Base-by-base conservation (phyloP, 108 stramenopile genomes). In the Epithemia pelagica region DNA sequence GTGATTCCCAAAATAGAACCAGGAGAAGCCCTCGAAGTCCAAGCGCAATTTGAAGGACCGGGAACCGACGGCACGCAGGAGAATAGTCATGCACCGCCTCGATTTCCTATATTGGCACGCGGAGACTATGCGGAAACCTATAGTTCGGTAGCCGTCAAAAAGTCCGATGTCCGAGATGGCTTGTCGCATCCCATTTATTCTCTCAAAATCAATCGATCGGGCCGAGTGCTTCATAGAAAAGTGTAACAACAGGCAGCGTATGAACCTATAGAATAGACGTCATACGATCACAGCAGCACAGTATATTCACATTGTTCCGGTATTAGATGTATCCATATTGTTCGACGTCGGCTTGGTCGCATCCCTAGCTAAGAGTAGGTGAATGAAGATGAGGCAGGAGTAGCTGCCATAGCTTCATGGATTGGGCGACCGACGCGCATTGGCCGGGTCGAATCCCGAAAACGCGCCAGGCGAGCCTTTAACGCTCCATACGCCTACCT, bases 21-120 rank as follows among this genome's bases (percentile, higher is more conserved):
- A 0, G 80, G 85, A 25, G 69, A 81, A 67, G 58, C 64, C 15
- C 29, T 82, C 54, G 85, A 82, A 58, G 63, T 86, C 31, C 77
- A 81, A 61, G 61, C 62, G 2, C 73, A 78, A 55, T 82, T 82
- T 55, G 28, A 67, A 30, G 28, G 30, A 7, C 8, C 24, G 22
- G 37, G 37, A 46, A 46, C 37, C 10, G 37, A 46, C 37, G 37
- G 31, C 37, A 21, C 20, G 2, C 62, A 63, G 2, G 30, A 28
- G 7, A 21, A 21, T 28, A 7, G 20, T 46, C 32, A 31, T 23
- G 62, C 27, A 8, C 26, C 21, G 27, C 60, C 37, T 1, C n/a
- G 24, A 32, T 63, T 63, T 63, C 62, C 62, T n/a, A 31, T 63
- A 23, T 24, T 63, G 33, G 62, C 31, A n/a, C 32, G 62, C 1